These are phyloP conservation scores for Noccaea caerulescens DNA, from an alignment of 345 rosid species.

Conservation along the genomic window DNA sequence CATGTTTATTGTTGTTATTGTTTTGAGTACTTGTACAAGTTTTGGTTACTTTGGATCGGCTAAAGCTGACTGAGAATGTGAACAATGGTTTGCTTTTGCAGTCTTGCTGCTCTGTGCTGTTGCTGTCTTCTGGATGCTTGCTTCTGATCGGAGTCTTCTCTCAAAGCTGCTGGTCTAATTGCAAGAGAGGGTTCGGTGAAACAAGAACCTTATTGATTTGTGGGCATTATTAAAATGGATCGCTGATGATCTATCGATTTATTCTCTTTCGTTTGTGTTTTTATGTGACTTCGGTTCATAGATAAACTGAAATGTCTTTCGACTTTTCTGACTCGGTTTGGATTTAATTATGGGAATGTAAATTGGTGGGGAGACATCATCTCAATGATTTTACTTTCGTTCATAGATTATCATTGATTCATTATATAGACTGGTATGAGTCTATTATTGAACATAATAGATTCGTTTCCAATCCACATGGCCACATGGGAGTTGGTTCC, in stretches of 20 bases:
- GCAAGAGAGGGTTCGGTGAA: slow-evolving; percentile 14
- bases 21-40: not conserved
- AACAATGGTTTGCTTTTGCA: slow-evolving; percentile 30
- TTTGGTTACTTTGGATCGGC: not conserved
- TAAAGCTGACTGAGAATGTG: not conserved
- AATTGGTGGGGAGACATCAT: slow-evolving; percentile 23
- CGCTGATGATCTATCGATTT: not conserved
- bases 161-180: not conserved
- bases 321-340: slow-evolving; percentile 24
- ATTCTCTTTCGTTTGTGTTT: slow-evolving; percentile 32
- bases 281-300: slow-evolving; percentile 22
- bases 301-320: slow-evolving; percentile 3
- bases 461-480: slow-evolving; percentile 15
- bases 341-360: slow-evolving; percentile 41
- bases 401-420: not conserved
- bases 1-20: not conserved
- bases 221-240: slow-evolving; percentile 5
- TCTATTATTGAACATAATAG: not conserved
- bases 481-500: slow-evolving; percentile 28
- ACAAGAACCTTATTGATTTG: slow-evolving; percentile 12
- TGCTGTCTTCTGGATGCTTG: slow-evolving; percentile 48
- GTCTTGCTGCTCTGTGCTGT: slow-evolving; percentile 55
- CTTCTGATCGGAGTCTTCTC: slow-evolving; percentile 46
- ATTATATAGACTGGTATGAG: too few species aligned
- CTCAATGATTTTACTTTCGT: not conserved